Evolutionary conservation across 305 asterid genomes (phyloP).

Genomic region (Fraxinus latifolia): DNA sequence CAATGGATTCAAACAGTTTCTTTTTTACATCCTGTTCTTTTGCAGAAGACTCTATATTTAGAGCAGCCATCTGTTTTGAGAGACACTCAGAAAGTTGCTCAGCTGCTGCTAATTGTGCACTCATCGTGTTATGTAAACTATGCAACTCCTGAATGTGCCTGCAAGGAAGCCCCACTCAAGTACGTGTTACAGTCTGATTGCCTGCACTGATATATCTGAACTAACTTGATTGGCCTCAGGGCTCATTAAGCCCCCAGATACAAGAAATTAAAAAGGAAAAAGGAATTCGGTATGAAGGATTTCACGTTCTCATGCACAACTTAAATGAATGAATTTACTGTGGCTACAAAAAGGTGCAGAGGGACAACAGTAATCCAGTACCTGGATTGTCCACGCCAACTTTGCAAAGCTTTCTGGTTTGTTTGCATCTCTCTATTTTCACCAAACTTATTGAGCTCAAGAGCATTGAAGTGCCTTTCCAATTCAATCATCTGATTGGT

Average conservation of each 20-base stretch:
- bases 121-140: slow-evolving; percentile 61
- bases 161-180: slow-evolving; percentile 34
- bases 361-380: slow-evolving; percentile 29
- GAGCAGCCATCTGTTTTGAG: slow-evolving; percentile 74
- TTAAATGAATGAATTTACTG: neutral
- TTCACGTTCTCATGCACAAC: neutral
- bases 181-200: neutral
- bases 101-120: slow-evolving; percentile 82
- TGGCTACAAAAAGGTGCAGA: neutral
- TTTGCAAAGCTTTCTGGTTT: slow-evolving; percentile 43
- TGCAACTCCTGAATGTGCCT: slow-evolving; percentile 72
- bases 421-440: slow-evolving; percentile 45
- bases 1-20: slow-evolving; percentile 85
- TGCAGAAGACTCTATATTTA: slow-evolving; percentile 59
- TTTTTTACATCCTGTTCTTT: slow-evolving; percentile 53
- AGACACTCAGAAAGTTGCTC: slow-evolving; percentile 85
- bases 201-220: slow-evolving; percentile 5
- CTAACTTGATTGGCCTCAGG: neutral
- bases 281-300: neutral
- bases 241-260: slow-evolving; percentile 11
- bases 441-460: slow-evolving; percentile 79
- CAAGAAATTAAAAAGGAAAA: neutral
- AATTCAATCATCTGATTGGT: slow-evolving; percentile 78
- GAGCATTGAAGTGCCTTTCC: slow-evolving; percentile 82
- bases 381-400: slow-evolving; percentile 66